Base-by-base conservation (phyloP, 116 monocot genomes). In the Phalaenopsis hybrid region DNA sequence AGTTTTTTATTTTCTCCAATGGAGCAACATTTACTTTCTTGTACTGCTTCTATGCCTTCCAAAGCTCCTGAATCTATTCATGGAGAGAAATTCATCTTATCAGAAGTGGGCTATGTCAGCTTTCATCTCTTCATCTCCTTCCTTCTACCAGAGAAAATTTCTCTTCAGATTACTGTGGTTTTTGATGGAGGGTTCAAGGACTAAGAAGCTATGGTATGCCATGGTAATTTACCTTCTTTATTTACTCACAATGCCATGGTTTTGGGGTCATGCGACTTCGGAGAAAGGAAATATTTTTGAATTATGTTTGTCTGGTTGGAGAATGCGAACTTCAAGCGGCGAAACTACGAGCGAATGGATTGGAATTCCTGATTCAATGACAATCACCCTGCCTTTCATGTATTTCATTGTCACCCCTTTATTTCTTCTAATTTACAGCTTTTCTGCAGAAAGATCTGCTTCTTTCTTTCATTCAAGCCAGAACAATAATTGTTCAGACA, bases 231-330 rank as follows among this genome's bases (percentile, higher is more conserved):
- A 92, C 70, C 61, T 92, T 79, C n/a, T 91, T 7, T 88, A 80
- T 88, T 78, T 93, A 37, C 80, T 92, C 50, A 85, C 21, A 31
- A 81, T 96, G 51, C 93, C 96, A 41, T 93, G 96, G 93, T 93
- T 96, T 74, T 88, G 88, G 90, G 96, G 90, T 76, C 79, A 86
- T 80, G 92, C 89, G 44, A 88, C 88, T 72, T 91, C 96, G n/a
- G 86, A 86, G 57, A 83, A 90, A 48, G 92, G 93, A 75, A 82
- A 86, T 69, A 67, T 96, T 78, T 82, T 52, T 15, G 55, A 31
- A 61, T 89, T 92, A 92, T 91, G 86, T 73, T 78, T 90, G 77
- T 87, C 83, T 76, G 91, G 96, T 43, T 96, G 96, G 93, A 88
- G 68, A 37, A 48, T 92, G 37, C 57, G 77, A 44, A 17, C 78